Evolutionary conservation across 1,139 yeast genomes (phyloP), one percentile per base, ranked within the genome.

Genomic region (Spencermartinsiella ligniputridi): DNA sequence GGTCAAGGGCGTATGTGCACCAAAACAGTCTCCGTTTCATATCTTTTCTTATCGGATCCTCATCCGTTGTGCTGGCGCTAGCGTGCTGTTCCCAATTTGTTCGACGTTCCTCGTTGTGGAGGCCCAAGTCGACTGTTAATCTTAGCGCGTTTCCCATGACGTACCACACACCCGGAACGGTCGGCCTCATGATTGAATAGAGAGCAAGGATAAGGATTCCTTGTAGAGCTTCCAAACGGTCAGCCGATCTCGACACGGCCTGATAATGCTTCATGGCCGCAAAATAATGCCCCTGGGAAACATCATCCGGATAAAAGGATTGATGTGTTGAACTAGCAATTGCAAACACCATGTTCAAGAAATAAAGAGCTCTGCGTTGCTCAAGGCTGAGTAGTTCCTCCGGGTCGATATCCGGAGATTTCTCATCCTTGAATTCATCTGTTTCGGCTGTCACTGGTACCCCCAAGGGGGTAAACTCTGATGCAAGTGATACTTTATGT

Each of bases 151-250:
- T 78, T 0, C 96, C 96, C 50, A 87, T 69, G 1, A 86, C 79
- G 58, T 87, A 87, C 97, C 97, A 89, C n/a, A 87, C 87, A 1
- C 96, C 94, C 0, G 96, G 96, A 3, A 79, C 78, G 0, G 71
- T 63, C 1, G 73, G 73, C 3, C 71, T 54, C 69, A 68, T 66
- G 24, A 67, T 73, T 1, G 95, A 80, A 58, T 84, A 89, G 3
- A 81, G 61, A 0, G 94, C 79, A 35, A 83, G 67, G 18, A 87
- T 67, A 24, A 89, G 61, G 15, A 86, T 69, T 0, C 90, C 92
- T 58, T 85, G 90, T 2, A 89, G 64, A 0, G 85, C 74, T 55
- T 84, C 94, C 38, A 87, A 65, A 34, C 82, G 74, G 57, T 87
- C 86, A 0, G 67, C 52, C 1, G 85, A 74, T 2, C 72, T 63